phyloP scores from a whole-genome alignment of 2,329 filamentous ascomycete species.

The Chaetomiaceae sp. region DNA sequence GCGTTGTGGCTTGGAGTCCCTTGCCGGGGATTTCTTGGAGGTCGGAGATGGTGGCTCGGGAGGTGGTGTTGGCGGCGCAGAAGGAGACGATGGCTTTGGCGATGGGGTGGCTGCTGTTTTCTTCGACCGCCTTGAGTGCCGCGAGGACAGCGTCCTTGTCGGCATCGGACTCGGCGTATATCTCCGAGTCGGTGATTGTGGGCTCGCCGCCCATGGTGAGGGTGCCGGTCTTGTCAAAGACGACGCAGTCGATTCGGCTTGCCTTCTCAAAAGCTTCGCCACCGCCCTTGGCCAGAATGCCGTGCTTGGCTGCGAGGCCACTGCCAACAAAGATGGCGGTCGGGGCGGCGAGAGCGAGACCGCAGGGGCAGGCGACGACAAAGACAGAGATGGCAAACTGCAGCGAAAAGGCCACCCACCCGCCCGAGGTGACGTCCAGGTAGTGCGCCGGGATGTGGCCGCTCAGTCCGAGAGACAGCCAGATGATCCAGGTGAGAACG shows the following conservation, averaged over 20 bases:
- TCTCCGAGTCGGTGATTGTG: slow-evolving; percentile 53
- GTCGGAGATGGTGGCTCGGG: slow-evolving; percentile 32
- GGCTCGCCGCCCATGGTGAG: slow-evolving; percentile 70
- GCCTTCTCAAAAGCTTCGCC: slow-evolving; percentile 84
- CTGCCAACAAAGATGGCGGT: slow-evolving; percentile 82
- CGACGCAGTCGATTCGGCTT: slow-evolving; percentile 69
- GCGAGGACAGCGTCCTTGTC: slow-evolving; percentile 39
- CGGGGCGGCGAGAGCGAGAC: slow-evolving; percentile 76
- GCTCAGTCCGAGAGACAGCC: slow-evolving; percentile 60
- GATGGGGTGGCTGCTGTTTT: slow-evolving; percentile 69
- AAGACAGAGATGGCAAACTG: slow-evolving; percentile 84
- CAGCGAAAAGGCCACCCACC: slow-evolving; percentile 68
- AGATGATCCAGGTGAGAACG: slow-evolving; percentile 65
- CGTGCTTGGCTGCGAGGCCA: slow-evolving; percentile 71
- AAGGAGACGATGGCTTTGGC: slow-evolving; percentile 65
- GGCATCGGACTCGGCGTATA: slow-evolving; percentile 35
- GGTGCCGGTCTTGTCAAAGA: slow-evolving; percentile 88
- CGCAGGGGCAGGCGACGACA: slow-evolving; percentile 81
- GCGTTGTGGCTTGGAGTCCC: slow-evolving; percentile 55
- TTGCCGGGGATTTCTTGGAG: slow-evolving; percentile 67
- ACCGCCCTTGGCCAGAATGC: slow-evolving; percentile 77
- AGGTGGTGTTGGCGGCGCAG: slow-evolving; percentile 41
- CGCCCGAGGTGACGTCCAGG: slow-evolving; percentile 50
- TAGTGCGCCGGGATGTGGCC: slow-evolving; percentile 54
- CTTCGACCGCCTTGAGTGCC: slow-evolving; percentile 58